Conservation (phyloP, 495 filamentous ascomycete genomes). For the Glarea lozoyensis region DNA sequence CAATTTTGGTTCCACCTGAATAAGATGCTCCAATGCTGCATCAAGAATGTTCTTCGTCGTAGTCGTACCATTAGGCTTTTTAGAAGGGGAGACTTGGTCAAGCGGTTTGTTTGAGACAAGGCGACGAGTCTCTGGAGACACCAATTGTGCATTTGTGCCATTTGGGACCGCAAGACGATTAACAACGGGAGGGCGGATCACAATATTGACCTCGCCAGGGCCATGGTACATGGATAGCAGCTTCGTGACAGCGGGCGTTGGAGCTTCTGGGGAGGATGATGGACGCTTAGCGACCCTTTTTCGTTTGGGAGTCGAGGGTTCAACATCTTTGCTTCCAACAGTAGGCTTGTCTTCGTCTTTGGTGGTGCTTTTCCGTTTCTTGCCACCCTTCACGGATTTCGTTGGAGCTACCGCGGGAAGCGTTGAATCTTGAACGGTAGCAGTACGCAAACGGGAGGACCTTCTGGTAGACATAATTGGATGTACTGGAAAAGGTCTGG, state of each 20-base stretch:
- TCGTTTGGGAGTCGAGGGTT: constrained; percentile 19
- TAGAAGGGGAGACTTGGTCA: constrained; percentile 50
- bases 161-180: constrained; percentile 39
- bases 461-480: constrained; percentile 46
- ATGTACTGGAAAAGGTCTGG: constrained; percentile 5
- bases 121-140: constrained; percentile 69
- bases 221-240: constrained; percentile 13
- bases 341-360: constrained; percentile 4
- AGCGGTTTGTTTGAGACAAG: constrained; percentile 46
- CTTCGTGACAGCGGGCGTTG: constrained; percentile 14
- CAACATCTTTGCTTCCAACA: constrained; percentile 3
- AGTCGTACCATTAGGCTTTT: constrained; percentile 40
- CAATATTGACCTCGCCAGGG: constrained; percentile 10
- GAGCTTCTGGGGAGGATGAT: constrained; percentile 8
- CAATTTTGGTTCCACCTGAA: constrained; percentile 66
- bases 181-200: constrained; percentile 26
- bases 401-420: constrained; percentile 9
- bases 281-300: constrained; percentile 11
- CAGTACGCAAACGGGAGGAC: constrained; percentile 46
- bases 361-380: constrained; percentile 30
- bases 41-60: constrained; percentile 69
- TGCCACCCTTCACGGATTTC: constrained; percentile 15
- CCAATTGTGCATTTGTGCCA: constrained; percentile 62
- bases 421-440: constrained; percentile 19
- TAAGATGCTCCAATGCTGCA: constrained; percentile 69